Conservation (phyloP, 2,329 filamentous ascomycete genomes). For the Phoma herbarum region DNA sequence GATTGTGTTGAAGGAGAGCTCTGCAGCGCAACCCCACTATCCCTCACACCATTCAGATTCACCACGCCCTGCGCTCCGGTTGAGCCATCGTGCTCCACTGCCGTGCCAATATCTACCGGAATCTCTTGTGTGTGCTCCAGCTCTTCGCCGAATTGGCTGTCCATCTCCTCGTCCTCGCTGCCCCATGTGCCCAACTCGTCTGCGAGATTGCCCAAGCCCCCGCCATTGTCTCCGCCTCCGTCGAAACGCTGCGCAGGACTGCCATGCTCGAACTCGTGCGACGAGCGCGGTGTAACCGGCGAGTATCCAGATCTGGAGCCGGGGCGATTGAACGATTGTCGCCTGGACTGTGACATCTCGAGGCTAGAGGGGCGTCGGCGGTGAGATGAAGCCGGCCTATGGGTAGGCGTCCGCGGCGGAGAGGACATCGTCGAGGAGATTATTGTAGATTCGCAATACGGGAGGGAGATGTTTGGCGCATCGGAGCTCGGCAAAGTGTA, state of each 20-base stretch:
- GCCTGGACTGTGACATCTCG: constrained; percentile 51
- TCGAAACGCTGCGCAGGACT: constrained; percentile 51
- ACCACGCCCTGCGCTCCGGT: constrained; percentile 29
- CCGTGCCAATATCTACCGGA: constrained; percentile 39
- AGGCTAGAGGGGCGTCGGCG: constrained; percentile 54
- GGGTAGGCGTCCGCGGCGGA: constrained; percentile 53
- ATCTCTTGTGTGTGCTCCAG: constrained; percentile 38
- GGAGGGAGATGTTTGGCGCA: constrained; percentile 14
- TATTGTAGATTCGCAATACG: constrained; percentile 14
- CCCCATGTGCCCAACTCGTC: constrained; percentile 75
- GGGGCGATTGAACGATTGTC: constrained; percentile 51
- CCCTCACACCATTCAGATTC: constrained; percentile 50
- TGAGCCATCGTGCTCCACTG: constrained; percentile 48
- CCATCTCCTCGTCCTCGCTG: constrained; percentile 68
- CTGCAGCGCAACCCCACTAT: constrained; percentile 57
- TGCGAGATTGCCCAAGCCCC: constrained; percentile 76
- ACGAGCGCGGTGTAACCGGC: constrained; percentile 54
- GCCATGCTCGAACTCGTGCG: constrained; percentile 52
- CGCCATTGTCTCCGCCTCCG: constrained; percentile 54
- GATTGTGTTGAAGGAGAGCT: constrained; percentile 49
- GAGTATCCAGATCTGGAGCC: constrained; percentile 55
- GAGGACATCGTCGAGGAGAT: constrained; percentile 48
- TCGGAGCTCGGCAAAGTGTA: constrained; percentile 20
- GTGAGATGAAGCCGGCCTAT: constrained; percentile 49
- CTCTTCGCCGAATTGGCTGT: constrained; percentile 52